These are phyloP conservation scores for Sporothrix globosa DNA, from an alignment of 2,329 filamentous ascomycete genomes.

Conservation along the genomic window DNA sequence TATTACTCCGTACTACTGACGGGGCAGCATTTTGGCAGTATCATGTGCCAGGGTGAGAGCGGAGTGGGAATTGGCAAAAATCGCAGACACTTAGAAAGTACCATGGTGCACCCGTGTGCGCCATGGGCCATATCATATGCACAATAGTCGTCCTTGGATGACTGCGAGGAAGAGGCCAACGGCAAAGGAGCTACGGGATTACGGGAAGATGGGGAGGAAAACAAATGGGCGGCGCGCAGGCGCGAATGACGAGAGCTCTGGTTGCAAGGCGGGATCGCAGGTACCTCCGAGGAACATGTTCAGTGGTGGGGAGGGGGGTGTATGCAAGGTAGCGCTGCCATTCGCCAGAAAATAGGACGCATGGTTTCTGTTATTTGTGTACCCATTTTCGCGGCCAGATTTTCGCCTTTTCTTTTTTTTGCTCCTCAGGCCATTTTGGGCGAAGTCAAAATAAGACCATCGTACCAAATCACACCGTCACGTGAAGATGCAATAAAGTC, in stretches of 20 bases:
- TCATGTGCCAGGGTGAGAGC: not conserved
- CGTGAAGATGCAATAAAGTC: slow-evolving; percentile 19
- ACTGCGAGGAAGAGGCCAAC: not conserved
- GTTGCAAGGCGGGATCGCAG: not conserved
- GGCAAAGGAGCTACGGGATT: not conserved
- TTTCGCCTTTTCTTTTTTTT: not conserved
- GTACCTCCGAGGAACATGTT: slow-evolving; percentile 10
- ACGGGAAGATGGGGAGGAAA: not conserved
- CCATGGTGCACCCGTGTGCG: not conserved
- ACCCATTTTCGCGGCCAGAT: slow-evolving; percentile 5
- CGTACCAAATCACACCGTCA: slow-evolving; percentile 28
- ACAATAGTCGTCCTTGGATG: too few species aligned
- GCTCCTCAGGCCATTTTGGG: not conserved
- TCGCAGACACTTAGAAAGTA: too few species aligned
- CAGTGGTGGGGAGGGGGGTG: slow-evolving; percentile 25
- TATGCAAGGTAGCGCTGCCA: slow-evolving; percentile 23
- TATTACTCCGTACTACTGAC: too few species aligned
- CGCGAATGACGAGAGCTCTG: not conserved
- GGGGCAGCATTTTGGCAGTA: too few species aligned
- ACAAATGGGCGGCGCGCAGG: not conserved
- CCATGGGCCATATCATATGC: not conserved
- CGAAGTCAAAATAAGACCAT: not conserved
- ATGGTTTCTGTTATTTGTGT: slow-evolving; percentile 6
- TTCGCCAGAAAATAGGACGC: slow-evolving; percentile 30
- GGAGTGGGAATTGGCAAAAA: not conserved